Conservation (phyloP, 768 basidiomycete genomes). For the Boletus rubropictus region DNA sequence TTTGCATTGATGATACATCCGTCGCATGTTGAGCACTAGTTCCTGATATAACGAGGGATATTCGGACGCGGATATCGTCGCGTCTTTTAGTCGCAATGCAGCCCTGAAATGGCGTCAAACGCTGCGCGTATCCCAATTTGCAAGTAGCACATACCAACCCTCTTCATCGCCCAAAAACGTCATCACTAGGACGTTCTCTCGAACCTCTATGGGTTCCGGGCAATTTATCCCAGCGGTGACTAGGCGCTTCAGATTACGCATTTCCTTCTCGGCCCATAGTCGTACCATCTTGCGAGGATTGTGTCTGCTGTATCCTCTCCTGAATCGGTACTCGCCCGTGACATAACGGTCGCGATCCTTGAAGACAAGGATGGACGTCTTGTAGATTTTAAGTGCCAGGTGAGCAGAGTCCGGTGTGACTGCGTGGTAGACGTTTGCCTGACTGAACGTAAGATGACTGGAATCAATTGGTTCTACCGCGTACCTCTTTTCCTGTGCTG, state of each 20-base stretch:
- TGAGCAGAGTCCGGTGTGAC: conserved; percentile 49
- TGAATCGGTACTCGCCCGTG: conserved; percentile 92
- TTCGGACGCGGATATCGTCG: conserved; percentile 47
- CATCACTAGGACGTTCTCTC: conserved; percentile 98
- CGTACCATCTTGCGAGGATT: conserved; percentile 99
- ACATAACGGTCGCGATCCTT: conserved; percentile 98
- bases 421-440: conserved; percentile 98
- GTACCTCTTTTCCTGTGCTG: conserved; percentile 95
- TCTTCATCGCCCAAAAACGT: conserved; percentile 77
- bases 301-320: conserved; percentile 77
- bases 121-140: background rate
- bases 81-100: conserved; percentile 91
- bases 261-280: conserved; percentile 98
- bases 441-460: conserved; percentile 6
- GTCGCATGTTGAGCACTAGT: conserved; percentile 71
- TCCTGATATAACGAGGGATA: conserved; percentile 67
- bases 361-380: conserved; percentile 96
- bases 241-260: conserved; percentile 89
- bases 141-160: conserved; percentile 58
- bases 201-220: conserved; percentile 86
- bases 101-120: conserved; percentile 48
- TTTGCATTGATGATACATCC: conserved; percentile 84
- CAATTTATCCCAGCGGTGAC: conserved; percentile 77
- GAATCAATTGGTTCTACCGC: conserved; percentile 8
- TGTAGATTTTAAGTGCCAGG: conserved; percentile 95